Evolutionary conservation across 441 rosid genomes (phyloP), one percentile per base, ranked within the genome.

Genomic region (Adansonia gregorii): DNA sequence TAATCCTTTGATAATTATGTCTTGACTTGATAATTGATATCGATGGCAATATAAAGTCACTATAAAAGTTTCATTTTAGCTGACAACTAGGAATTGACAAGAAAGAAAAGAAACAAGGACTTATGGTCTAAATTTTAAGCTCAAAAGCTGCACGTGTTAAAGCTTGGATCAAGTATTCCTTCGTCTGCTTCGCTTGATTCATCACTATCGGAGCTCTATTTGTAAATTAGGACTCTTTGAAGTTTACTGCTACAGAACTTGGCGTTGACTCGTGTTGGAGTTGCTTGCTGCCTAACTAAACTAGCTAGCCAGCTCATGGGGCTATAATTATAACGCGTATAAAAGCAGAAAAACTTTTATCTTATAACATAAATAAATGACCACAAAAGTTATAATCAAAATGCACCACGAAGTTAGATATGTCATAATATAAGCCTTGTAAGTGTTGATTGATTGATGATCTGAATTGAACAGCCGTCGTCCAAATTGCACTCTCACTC

Each of bases 371-470:
- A 6, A 35, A 70, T 12, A 7, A 63, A 24, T 22, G 73, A 15
- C 73, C 43, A 12, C 73, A 69, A 20, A 69, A 49, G 59, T 14
- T 48, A 49, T 69, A 22, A 69, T 69, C 59, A 48, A 24, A 69
- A 48, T 69, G 73, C 41, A 49, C 19, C 73, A 49, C 19, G 43
- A 48, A 69, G 20, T 15, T 48, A 48, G 58, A 20, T 43, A 9
- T 56, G 31, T 67, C 8, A 15, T 6, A 15, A 52, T 14, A n/a
- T n/a, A 52, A 51, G 31, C 2, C 24, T 60, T 4, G 12, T 24
- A 39, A 54, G 66, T 61, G 22, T 39, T 66, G 70, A 67, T 67
- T 67, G 52, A 67, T 67, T 35, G 71, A 48, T 31, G 46, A 54
- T 54, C 9, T 54, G 35, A 35, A n/a, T 17, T 10, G 2, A 72